phyloP scores from a whole-genome alignment of 2,329 filamentous ascomycete species.

The Ophiostoma perfectum region DNA sequence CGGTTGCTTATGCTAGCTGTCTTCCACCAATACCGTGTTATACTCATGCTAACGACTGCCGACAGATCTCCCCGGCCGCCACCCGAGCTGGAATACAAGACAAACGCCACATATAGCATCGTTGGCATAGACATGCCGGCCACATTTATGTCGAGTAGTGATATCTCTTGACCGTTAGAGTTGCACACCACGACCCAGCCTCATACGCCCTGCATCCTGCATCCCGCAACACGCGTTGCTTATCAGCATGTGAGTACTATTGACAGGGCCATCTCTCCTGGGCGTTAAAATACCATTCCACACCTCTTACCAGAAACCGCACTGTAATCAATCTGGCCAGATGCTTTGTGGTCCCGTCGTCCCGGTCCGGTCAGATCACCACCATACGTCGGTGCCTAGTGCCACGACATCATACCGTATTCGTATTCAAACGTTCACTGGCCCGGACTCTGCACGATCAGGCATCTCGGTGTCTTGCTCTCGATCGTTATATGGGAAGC shows the following conservation, averaged over 20 bases:
- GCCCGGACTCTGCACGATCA: not conserved
- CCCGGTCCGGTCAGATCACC: not conserved
- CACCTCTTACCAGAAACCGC: not conserved
- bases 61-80: not conserved
- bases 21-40: constrained; percentile 3
- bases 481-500: not conserved
- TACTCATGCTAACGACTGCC: not conserved
- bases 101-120: not conserved
- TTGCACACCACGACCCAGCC: not conserved
- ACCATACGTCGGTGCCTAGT: not conserved
- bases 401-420: not conserved
- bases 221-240: not conserved
- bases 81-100: not conserved
- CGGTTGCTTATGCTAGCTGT: not conserved
- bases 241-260: no score
- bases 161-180: not conserved
- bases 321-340: not conserved
- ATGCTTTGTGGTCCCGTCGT: not conserved
- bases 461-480: not conserved
- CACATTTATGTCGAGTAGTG: no score
- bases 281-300: no score
- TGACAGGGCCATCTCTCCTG: no score
- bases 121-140: no score
- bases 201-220: not conserved
- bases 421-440: not conserved